Evolutionary conservation across 257 asterid genomes (phyloP).

Genomic region (Nicotiana tabacum): DNA sequence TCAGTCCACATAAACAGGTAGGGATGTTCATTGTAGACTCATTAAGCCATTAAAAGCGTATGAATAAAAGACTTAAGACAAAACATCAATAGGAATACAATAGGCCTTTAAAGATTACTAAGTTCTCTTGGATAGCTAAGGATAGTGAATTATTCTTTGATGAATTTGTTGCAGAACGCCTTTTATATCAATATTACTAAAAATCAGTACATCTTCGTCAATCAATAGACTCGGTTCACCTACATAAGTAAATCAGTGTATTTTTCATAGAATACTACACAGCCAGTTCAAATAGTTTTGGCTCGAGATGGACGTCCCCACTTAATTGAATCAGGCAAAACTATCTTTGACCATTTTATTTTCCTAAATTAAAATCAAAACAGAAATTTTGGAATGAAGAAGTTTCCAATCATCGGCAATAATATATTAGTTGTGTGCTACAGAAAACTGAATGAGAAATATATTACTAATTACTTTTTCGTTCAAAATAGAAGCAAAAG

Average conservation of each 20-base stretch:
- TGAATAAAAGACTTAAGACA: too few species aligned
- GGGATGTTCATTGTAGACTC: too few species aligned
- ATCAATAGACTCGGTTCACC: neutral
- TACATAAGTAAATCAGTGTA: neutral
- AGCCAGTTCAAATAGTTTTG: neutral
- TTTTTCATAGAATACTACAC: neutral
- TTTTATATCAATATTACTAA: neutral
- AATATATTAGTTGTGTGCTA: neutral
- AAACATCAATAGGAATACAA: too few species aligned
- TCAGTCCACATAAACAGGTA: too few species aligned
- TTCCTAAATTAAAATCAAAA: neutral
- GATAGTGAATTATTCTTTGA: neutral
- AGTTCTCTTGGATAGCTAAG: too few species aligned
- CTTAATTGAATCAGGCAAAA: neutral
- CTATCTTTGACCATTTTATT: neutral
- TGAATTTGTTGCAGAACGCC: neutral
- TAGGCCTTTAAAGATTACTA: too few species aligned
- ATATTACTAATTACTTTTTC: neutral
- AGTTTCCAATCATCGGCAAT: neutral
- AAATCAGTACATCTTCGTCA: neutral
- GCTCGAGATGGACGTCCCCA: neutral
- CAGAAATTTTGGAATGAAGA: neutral
- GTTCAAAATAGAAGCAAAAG: neutral
- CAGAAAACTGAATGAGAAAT: slow-evolving; percentile 1
- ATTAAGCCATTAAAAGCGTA: too few species aligned